Conservation (phyloP, 345 rosid species). For the Bruguiera sexangula region DNA sequence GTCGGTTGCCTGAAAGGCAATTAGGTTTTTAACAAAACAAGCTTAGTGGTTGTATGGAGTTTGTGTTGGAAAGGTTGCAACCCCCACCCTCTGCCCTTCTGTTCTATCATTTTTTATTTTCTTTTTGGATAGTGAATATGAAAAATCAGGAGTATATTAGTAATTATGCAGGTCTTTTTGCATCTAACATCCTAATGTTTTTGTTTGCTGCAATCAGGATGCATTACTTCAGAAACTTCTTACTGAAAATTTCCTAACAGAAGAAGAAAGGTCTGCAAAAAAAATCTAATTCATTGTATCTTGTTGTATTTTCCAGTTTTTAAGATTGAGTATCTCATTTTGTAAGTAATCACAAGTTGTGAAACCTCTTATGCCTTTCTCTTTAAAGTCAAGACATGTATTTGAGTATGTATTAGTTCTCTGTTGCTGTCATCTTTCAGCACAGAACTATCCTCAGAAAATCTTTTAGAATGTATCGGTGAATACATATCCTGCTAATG, state of each 20-base stretch:
- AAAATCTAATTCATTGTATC: neutral
- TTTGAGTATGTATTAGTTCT: neutral
- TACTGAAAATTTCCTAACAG: conserved; percentile 52
- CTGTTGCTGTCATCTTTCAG: neutral
- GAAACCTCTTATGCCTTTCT: neutral
- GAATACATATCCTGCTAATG: neutral
- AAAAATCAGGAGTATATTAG: neutral
- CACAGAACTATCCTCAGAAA: too few relatives aligned
- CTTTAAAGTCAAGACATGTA: neutral
- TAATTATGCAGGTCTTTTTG: conserved; percentile 7
- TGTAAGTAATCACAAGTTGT: neutral
- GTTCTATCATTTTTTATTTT: neutral
- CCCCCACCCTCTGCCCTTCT: too few relatives aligned
- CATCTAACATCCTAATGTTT: conserved; percentile 6
- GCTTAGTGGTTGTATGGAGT: too few relatives aligned
- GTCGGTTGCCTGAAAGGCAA: too few relatives aligned
- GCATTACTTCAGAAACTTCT: conserved; percentile 80
- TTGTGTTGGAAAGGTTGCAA: too few relatives aligned
- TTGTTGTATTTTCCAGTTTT: neutral
- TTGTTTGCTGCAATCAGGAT: conserved; percentile 47
- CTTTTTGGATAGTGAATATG: neutral
- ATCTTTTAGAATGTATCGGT: too few relatives aligned
- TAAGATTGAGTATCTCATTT: neutral
- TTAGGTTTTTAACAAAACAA: too few relatives aligned
- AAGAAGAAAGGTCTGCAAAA: conserved; percentile 60